Conservation (phyloP, 2,329 filamentous ascomycete species). For the Arthrobotrys megalospora region DNA sequence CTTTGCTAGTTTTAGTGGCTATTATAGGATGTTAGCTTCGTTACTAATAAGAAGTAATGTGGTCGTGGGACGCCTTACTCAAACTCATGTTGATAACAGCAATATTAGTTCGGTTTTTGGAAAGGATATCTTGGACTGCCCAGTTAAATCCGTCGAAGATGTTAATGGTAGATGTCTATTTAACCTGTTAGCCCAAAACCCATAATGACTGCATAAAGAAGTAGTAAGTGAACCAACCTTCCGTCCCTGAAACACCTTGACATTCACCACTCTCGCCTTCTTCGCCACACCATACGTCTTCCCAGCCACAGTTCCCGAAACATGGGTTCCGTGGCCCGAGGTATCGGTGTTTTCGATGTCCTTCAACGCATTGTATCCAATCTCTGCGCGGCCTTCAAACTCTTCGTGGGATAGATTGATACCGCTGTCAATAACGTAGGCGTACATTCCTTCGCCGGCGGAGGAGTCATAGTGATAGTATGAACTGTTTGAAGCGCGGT, state of each 20-base stretch:
- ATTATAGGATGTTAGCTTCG: neutral
- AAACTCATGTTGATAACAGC: slow-evolving; percentile 42
- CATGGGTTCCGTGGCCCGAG: slow-evolving; percentile 68
- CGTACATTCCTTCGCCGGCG: slow-evolving; percentile 66
- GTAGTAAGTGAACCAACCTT: slow-evolving; percentile 67
- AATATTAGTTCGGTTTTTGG: slow-evolving; percentile 64
- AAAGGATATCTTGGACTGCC: slow-evolving; percentile 70
- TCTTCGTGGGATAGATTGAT: slow-evolving; percentile 65
- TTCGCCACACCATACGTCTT: slow-evolving; percentile 67
- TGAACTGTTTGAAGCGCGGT: slow-evolving; percentile 67
- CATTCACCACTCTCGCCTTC: slow-evolving; percentile 68
- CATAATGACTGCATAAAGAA: slow-evolving; percentile 64
- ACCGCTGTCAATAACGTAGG: slow-evolving; percentile 67
- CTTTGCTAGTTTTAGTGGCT: slow-evolving; percentile 65
- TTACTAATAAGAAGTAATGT: neutral
- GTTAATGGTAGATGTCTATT: slow-evolving; percentile 65
- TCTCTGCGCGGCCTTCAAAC: slow-evolving; percentile 67
- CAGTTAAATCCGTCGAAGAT: slow-evolving; percentile 68
- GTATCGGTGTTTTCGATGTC: slow-evolving; percentile 59
- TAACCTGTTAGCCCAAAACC: slow-evolving; percentile 63
- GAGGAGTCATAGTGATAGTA: slow-evolving; percentile 67
- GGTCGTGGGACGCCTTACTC: slow-evolving; percentile 7
- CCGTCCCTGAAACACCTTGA: slow-evolving; percentile 71
- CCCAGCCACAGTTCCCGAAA: slow-evolving; percentile 67
- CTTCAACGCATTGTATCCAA: slow-evolving; percentile 66